A percentile compares a stretch with the other conserved stretches of the same genome.
Conservation (phyloP, 2,329 filamentous ascomycete genomes). For the Chaetomiaceae sp. region DNA sequence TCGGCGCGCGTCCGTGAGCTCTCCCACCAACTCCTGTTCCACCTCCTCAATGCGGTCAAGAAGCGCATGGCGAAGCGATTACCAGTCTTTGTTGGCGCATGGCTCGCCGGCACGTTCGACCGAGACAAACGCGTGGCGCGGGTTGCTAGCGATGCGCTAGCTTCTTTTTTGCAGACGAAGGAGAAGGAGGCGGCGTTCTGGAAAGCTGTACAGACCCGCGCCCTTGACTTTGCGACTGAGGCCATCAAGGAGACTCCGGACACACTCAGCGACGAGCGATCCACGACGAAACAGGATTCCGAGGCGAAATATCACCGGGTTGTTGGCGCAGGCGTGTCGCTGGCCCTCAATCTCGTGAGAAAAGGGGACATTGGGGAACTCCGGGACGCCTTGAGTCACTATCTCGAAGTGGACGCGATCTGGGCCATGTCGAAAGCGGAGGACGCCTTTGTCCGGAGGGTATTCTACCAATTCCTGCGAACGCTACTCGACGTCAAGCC, state of each 20-base stretch:
- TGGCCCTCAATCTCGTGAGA: conserved; percentile 48
- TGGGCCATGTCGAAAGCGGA: conserved; percentile 62
- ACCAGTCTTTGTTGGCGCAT: conserved; percentile 73
- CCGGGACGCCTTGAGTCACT: conserved; percentile 54
- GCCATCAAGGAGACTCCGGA: conserved; percentile 73
- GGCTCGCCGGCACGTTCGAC: conserved; percentile 86
- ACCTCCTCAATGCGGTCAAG: conserved; percentile 56
- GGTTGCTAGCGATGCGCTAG: conserved; percentile 71
- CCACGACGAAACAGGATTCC: conserved; percentile 76
- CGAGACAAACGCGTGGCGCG: conserved; percentile 69
- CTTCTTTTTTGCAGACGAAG: conserved; percentile 67
- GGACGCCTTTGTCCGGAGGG: conserved; percentile 47
- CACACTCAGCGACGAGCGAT: conserved; percentile 84
- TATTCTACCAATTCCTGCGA: conserved; percentile 46
- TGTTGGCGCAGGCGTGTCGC: conserved; percentile 46
- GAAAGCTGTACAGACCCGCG: conserved; percentile 71
- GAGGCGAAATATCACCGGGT: conserved; percentile 81
- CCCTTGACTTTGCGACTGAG: conserved; percentile 75
- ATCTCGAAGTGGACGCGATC: conserved; percentile 60
- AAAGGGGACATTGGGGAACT: conserved; percentile 56
- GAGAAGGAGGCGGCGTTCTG: conserved; percentile 75
- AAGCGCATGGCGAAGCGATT: conserved; percentile 80
- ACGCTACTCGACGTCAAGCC: conserved; percentile 42
- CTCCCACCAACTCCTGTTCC: conserved; percentile 66
- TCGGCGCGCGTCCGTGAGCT: conserved; percentile 82